Evolutionary conservation across 139 green algal genomes (phyloP).

Genomic region (Picochlorum costavermella): DNA sequence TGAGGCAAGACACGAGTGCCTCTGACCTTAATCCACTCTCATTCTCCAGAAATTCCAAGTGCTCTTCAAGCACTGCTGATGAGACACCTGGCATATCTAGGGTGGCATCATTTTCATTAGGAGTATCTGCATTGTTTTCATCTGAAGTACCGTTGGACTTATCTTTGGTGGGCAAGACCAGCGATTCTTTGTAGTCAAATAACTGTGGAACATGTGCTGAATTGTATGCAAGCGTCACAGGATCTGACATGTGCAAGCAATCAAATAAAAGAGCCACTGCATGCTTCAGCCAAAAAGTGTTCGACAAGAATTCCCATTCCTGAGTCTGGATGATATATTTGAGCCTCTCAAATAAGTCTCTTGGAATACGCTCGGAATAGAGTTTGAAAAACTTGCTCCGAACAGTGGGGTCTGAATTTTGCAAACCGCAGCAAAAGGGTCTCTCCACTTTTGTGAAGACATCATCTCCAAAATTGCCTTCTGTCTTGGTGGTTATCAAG

Average conservation of each 20-base stretch:
- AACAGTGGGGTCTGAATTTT: slow-evolving; percentile 48
- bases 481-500: slow-evolving; percentile 17
- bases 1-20: slow-evolving; percentile 63
- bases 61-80: background rate
- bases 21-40: slow-evolving; percentile 16
- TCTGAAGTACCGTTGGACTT: background rate
- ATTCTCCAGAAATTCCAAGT: slow-evolving; percentile 16
- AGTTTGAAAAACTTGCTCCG: slow-evolving; percentile 80
- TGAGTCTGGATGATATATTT: slow-evolving; percentile 84
- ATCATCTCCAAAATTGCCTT: slow-evolving; percentile 50
- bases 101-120: background rate
- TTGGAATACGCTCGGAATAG: slow-evolving; percentile 65
- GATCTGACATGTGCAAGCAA: slow-evolving; percentile 68
- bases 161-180: background rate
- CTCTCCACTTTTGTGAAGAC: slow-evolving; percentile 85
- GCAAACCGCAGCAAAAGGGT: slow-evolving; percentile 77
- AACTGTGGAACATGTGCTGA: slow-evolving; percentile 53
- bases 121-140: background rate
- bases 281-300: slow-evolving; percentile 94
- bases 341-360: slow-evolving; percentile 76
- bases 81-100: background rate
- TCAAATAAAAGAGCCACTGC: slow-evolving; percentile 86
- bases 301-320: slow-evolving; percentile 81
- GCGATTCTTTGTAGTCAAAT: slow-evolving; percentile 13
- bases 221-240: slow-evolving; percentile 87